These are phyloP conservation scores for Mallotus japonicus DNA, from an alignment of 441 rosid species.

Conservation along the genomic window DNA sequence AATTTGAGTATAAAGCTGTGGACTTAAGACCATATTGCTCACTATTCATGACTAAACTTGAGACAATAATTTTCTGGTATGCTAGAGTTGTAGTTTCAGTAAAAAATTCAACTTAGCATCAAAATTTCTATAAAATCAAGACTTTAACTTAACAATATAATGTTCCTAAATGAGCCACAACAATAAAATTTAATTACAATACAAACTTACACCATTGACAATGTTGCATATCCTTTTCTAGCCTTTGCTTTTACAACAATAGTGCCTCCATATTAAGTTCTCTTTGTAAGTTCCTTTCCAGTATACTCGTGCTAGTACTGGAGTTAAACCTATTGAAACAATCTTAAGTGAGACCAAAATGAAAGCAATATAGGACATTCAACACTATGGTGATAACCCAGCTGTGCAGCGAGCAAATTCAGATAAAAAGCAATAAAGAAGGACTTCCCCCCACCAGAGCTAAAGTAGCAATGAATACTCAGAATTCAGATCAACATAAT, in stretches of 20 bases:
- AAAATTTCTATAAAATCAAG: not conserved
- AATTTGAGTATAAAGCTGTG: not conserved
- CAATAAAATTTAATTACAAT: not conserved
- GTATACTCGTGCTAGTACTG: no score
- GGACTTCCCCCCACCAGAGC: no score
- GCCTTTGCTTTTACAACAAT: slow-evolving; percentile 98
- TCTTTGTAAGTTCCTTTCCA: slow-evolving; percentile 81
- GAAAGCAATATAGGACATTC: not conserved
- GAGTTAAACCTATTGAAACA: slow-evolving; percentile 61
- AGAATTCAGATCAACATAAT: not conserved
- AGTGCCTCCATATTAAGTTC: slow-evolving; percentile 98
- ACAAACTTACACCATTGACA: slow-evolving; percentile 92
- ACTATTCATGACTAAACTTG: not conserved
- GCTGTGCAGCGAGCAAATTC: not conserved
- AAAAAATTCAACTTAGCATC: not conserved
- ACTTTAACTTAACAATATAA: not conserved
- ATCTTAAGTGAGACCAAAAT: slow-evolving; percentile 18
- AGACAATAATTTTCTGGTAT: not conserved
- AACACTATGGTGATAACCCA: not conserved
- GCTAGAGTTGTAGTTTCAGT: not conserved
- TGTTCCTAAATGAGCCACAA: not conserved
- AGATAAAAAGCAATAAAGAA: not conserved
- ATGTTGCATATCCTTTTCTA: slow-evolving; percentile 95
- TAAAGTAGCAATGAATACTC: not conserved
- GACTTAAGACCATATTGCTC: not conserved